Conservation (phyloP, 805 yeast genomes). For the Nematodospora valgi region DNA sequence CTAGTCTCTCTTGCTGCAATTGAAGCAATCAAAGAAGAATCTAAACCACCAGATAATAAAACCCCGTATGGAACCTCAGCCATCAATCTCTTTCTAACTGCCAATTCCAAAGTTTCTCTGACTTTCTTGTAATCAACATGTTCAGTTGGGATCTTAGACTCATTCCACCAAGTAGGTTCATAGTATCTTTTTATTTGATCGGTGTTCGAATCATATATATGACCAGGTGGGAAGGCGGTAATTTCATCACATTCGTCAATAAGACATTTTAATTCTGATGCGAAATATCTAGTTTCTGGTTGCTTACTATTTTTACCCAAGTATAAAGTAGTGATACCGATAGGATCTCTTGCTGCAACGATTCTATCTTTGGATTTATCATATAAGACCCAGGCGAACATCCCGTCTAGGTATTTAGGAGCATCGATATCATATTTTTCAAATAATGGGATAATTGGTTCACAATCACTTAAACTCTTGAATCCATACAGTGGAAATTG, state of each 20-base stretch:
- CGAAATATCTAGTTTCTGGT: conserved; percentile 82
- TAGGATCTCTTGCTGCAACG: conserved; percentile 97
- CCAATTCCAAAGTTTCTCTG: conserved; percentile 81
- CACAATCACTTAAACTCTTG: conserved; percentile 93
- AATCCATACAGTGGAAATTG: conserved; percentile 69
- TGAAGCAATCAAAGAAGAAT: conserved; percentile 92
- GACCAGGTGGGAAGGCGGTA: conserved; percentile 97
- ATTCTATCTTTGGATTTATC: conserved; percentile 83
- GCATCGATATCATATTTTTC: conserved; percentile 84
- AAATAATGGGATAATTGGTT: conserved; percentile 92
- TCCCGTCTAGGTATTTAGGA: conserved; percentile 92
- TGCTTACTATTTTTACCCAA: conserved; percentile 75
- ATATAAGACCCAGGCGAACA: conserved; percentile 93
- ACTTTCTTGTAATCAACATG: conserved; percentile 70
- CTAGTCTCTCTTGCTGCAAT: conserved; percentile 96
- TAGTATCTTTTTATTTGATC: conserved; percentile 85
- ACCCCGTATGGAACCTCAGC: conserved; percentile 99
- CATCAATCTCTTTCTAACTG: conserved; percentile 99
- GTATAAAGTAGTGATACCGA: conserved; percentile 94
- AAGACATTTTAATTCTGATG: conserved; percentile 92
- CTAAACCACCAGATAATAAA: conserved; percentile 93
- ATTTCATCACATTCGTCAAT: conserved; percentile 93
- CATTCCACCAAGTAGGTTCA: conserved; percentile 95
- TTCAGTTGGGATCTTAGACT: conserved; percentile 63
- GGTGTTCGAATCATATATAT: conserved; percentile 87